A percentile compares a stretch with the other conserved stretches of the same genome.
Evolutionary conservation across 768 basidiomycete genomes (phyloP).

Genomic region (Pulveroboletus sp.): DNA sequence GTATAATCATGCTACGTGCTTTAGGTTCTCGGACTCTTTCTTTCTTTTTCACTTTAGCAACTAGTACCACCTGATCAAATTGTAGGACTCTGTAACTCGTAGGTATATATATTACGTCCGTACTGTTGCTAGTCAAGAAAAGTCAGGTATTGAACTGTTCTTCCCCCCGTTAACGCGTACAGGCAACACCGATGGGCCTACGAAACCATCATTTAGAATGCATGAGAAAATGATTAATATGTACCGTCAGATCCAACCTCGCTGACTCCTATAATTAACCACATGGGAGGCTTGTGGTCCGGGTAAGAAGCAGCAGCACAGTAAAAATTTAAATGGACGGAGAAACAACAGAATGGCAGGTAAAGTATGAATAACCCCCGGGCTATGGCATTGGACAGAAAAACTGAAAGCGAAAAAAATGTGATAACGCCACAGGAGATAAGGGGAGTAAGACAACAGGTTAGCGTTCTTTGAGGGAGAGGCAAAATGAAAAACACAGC

Average conservation of each 20-base stretch:
- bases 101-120: neutral
- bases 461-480: slow-evolving; percentile 1
- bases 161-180: neutral
- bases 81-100: no score
- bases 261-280: neutral
- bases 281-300: neutral
- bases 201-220: neutral
- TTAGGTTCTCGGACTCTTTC: no score
- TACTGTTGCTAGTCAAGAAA: slow-evolving; percentile 1
- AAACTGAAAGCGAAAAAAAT: neutral
- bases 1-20: no score
- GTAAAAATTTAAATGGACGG: neutral
- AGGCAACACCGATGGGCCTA: neutral
- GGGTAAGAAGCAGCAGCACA: slow-evolving; percentile 4
- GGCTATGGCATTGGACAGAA: neutral
- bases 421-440: neutral
- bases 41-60: no score
- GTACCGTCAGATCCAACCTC: slow-evolving; percentile 9
- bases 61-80: no score
- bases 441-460: slow-evolving; percentile 5
- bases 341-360: slow-evolving; percentile 1
- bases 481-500: slow-evolving; percentile 10
- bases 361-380: slow-evolving; percentile 1
- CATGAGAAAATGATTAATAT: slow-evolving; percentile 3
- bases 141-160: neutral